Evolutionary conservation across 2,329 filamentous ascomycete genomes (phyloP).

Genomic region (Coniella lustricola): DNA sequence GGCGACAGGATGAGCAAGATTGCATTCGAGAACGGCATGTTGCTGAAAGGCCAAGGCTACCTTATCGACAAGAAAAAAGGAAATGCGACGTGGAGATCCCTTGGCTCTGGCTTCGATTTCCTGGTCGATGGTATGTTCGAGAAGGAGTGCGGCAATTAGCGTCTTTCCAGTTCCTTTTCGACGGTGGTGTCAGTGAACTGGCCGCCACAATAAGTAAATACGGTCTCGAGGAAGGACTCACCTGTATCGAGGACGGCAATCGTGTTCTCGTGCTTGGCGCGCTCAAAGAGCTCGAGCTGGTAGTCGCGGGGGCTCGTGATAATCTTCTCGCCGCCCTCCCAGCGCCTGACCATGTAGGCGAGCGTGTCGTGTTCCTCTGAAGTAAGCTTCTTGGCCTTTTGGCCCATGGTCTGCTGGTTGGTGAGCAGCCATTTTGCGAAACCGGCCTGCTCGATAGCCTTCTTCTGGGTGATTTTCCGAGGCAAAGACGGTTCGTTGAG

Average conservation of each 20-base stretch:
- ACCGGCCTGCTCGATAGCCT: slow-evolving; percentile 40
- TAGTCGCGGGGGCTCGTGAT: slow-evolving; percentile 81
- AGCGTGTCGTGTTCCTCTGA: slow-evolving; percentile 25
- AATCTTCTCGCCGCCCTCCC: slow-evolving; percentile 42
- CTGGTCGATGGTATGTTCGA: slow-evolving; percentile 67
- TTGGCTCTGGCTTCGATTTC: slow-evolving; percentile 64
- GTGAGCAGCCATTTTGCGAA: slow-evolving; percentile 38
- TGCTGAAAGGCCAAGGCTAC: slow-evolving; percentile 90
- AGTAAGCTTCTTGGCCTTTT: slow-evolving; percentile 20
- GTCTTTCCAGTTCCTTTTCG: slow-evolving; percentile 79
- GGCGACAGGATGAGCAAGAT: slow-evolving; percentile 68
- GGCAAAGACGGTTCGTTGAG: slow-evolving; percentile 25
- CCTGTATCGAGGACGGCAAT: slow-evolving; percentile 94
- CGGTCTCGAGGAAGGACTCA: slow-evolving; percentile 24
- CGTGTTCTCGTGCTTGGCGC: slow-evolving; percentile 74
- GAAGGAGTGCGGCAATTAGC: slow-evolving; percentile 81
- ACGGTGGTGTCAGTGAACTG: slow-evolving; percentile 11
- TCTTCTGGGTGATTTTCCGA: slow-evolving; percentile 37
- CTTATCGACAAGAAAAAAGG: slow-evolving; percentile 88
- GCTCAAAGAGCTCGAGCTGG: slow-evolving; percentile 84
- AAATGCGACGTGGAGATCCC: slow-evolving; percentile 55
- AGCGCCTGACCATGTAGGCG: slow-evolving; percentile 27
- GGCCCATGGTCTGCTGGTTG: slow-evolving; percentile 31
- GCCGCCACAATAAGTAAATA: not conserved
- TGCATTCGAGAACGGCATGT: slow-evolving; percentile 70